A percentile compares a stretch with the other conserved stretches of the same genome.
These are phyloP conservation scores for Talinum fruticosum DNA, from an alignment of 148 eudicot genomes.

Conservation along the genomic window DNA sequence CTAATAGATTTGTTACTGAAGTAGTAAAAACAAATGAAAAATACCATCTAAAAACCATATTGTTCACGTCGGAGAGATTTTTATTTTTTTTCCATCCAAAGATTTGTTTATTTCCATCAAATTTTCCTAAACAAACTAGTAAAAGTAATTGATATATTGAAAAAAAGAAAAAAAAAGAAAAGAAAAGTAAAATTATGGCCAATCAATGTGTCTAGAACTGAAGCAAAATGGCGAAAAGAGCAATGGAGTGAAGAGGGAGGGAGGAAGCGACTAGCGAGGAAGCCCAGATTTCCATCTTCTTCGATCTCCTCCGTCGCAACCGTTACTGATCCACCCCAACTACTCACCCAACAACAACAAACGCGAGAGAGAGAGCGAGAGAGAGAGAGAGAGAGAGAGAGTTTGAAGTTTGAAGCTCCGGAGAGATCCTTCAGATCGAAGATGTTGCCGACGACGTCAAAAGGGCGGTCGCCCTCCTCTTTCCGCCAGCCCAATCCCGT, in stretches of 20 bases:
- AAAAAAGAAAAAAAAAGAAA: too few species aligned
- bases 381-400: not conserved
- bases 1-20: too few species aligned
- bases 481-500: conserved; percentile 53
- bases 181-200: not conserved
- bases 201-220: not conserved
- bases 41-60: too few species aligned
- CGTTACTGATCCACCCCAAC: not conserved
- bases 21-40: too few species aligned
- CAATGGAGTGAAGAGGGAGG: conserved; percentile 4
- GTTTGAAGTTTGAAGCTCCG: not conserved
- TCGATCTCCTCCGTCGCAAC: not conserved
- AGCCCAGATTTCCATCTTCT: not conserved
- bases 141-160: not conserved
- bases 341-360: too few species aligned
- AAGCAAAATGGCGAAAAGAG: not conserved
- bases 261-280: not conserved
- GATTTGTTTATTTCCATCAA: too few species aligned
- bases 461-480: conserved; percentile 52
- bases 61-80: too few species aligned
- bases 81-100: too few species aligned
- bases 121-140: too few species aligned
- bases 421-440: conserved; percentile 29
- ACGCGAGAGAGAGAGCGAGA: not conserved
- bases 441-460: conserved; percentile 68